A percentile compares a stretch with the other conserved stretches of the same genome.
phyloP scores from a whole-genome alignment of 495 filamentous ascomycete genomes.

The Neurospora terricola region DNA sequence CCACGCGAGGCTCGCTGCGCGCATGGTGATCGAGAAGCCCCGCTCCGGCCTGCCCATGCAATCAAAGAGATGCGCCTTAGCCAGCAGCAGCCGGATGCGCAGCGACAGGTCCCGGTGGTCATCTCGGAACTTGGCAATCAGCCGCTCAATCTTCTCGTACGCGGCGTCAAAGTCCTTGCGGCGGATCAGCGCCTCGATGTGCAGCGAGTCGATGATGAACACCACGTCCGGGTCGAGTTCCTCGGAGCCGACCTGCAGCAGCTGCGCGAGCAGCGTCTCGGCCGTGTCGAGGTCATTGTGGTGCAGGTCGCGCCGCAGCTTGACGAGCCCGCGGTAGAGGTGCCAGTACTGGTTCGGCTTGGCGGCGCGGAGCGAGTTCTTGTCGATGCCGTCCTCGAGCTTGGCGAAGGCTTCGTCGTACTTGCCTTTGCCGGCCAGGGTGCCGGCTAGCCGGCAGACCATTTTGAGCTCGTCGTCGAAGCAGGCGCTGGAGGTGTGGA shows the following conservation, averaged over 20 bases:
- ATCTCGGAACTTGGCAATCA: slow-evolving; percentile 53
- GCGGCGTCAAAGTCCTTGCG: slow-evolving; percentile 53
- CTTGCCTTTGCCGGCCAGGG: slow-evolving; percentile 45
- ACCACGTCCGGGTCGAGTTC: slow-evolving; percentile 57
- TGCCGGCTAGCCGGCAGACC: slow-evolving; percentile 34
- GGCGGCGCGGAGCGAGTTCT: slow-evolving; percentile 58
- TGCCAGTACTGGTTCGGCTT: slow-evolving; percentile 75
- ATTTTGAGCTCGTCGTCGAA: slow-evolving; percentile 71
- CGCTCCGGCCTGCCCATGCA: slow-evolving; percentile 62
- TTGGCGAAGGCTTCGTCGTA: slow-evolving; percentile 60
- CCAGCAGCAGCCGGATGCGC: slow-evolving; percentile 62
- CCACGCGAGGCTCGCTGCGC: slow-evolving; percentile 69
- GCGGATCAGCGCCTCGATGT: slow-evolving; percentile 62
- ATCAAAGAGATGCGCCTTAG: slow-evolving; percentile 67
- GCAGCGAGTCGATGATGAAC: slow-evolving; percentile 57
- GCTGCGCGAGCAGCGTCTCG: slow-evolving; percentile 54
- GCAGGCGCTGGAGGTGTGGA: slow-evolving; percentile 52
- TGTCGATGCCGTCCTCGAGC: slow-evolving; percentile 53
- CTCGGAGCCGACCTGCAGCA: slow-evolving; percentile 34
- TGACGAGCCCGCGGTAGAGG: slow-evolving; percentile 60
- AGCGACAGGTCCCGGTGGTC: slow-evolving; percentile 65
- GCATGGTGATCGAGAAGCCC: slow-evolving; percentile 73
- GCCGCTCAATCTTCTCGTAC: slow-evolving; percentile 55
- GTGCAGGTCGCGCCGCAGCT: slow-evolving; percentile 60
- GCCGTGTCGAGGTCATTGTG: slow-evolving; percentile 60